Evolutionary conservation across 768 basidiomycete species (phyloP), one percentile per base, ranked within the genome.

Genomic region (Suillus clintonianus): DNA sequence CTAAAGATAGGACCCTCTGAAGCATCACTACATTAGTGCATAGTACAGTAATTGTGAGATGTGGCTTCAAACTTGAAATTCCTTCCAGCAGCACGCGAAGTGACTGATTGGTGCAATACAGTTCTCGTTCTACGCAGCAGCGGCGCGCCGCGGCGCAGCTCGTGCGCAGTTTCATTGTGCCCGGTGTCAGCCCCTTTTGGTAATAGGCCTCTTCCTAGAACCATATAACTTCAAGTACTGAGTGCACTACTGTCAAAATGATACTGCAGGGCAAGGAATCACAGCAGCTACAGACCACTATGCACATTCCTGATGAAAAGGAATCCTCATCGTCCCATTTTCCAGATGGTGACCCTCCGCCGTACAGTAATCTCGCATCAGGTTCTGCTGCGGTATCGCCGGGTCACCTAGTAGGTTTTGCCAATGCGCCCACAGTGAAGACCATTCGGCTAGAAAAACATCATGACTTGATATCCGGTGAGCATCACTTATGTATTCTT

Each of bases 401-500:
- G 15, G 13, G 24, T 37, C n/a, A n/a, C n/a, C 14, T 24, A 13
- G 15, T 3, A 41, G 24, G 5, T 10, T 17, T 57, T 24, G 39
- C 37, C 27, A 24, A 57, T 57, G 39, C 17, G 24, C 39, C 36
- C 14, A 39, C 24, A 22, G 3, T 59, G 14, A 61, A 53, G 36
- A 34, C 36, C 34, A 62, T 63, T 41, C 43, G 9, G 19, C 14
- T 63, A 5, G 32, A 62, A 22, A 53, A 62, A 37, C 34, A 39
- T n/a, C 69, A 74, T 59, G 69, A 74, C 30, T 69, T 72, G 60
- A 76, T 81, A 30, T 70, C 69, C 42, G 80, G 80, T 76, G 58
- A 34, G 71, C 55, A n/a, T 3, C 34, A 22, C 19, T 50, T 27
- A 24, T 22, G 19, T 42, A 27, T 24, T 39, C 15, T 45, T 3